Evolutionary conservation across 129 eudicot species (phyloP), one percentile per base, ranked within the genome.

Genomic region (Pittosporum tobira): DNA sequence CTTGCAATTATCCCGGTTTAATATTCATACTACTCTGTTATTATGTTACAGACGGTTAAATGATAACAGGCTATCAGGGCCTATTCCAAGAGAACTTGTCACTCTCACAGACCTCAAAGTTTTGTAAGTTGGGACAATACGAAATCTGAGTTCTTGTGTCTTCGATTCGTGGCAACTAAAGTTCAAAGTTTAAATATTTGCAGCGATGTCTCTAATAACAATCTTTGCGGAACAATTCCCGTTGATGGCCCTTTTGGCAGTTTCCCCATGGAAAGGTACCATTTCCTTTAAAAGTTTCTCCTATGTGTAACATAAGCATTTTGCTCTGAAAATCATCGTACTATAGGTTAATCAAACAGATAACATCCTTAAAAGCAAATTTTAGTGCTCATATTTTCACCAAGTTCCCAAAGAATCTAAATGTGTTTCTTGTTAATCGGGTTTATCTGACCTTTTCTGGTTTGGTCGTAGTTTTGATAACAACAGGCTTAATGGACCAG

Each of bases 191-290:
- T 69, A 15, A 36, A 36, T 62, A 4, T 48, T n/a, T 75, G 73
- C 81, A 87, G 96, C 68, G 88, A 87, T 70, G 88, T 87, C 34
- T 87, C 93, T 0, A 49, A 80, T 61, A 87, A 83, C 57, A 77
- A 80, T 57, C 85, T 87, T 25, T 87, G 96, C 68, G 96, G 96
- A 71, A 87, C 96, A 62, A 80, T 87, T 46, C 96, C 96, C 0
- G 81, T 80, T 36, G 96, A 87, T 75, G 96, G 96, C 57, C 96
- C 96, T 48, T 87, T 87, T 65, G 61, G 51, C 15, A 72, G 46
- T 67, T 87, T 87, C 69, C 75, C 88, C 0, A 70, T 75, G 71
- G 81, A 77, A 63, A 87, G 96, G 96, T 85, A 67, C 10, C 25
- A 5, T 20, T 61, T 14, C 10, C 36, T 20, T 7, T 20, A 18